Conservation (phyloP, 768 basidiomycete genomes). For the Boletus tylopilopsis region DNA sequence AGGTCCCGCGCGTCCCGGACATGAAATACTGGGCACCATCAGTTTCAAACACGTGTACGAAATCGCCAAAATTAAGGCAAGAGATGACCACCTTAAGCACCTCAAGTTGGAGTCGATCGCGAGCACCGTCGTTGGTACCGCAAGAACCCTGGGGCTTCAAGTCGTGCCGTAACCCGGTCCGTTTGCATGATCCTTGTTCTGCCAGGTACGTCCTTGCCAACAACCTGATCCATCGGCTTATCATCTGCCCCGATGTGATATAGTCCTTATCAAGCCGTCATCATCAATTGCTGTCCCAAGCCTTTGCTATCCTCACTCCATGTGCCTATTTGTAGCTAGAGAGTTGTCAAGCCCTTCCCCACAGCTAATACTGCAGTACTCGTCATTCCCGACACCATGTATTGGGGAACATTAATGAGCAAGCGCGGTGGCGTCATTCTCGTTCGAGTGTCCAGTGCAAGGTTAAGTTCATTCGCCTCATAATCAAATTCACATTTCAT, state of each 20-base stretch:
- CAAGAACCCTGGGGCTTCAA: constrained; percentile 82
- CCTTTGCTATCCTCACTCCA: constrained; percentile 10
- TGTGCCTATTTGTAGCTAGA: constrained; percentile 28
- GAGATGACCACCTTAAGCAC: constrained; percentile 85
- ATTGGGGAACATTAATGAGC: constrained; percentile 32
- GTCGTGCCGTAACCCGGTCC: constrained; percentile 69
- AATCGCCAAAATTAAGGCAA: constrained; percentile 94
- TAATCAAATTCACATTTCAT: constrained; percentile 44
- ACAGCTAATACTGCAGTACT: constrained; percentile 14
- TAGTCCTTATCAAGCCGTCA: constrained; percentile 25
- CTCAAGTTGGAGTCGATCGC: constrained; percentile 85
- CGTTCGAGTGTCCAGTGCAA: constrained; percentile 30
- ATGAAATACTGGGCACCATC: constrained; percentile 76
- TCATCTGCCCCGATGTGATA: constrained; percentile 10
- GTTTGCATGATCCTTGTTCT: constrained; percentile 8
- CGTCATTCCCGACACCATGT: constrained; percentile 31
- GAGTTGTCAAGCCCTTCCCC: constrained; percentile 14
- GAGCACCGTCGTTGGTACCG: constrained; percentile 84
- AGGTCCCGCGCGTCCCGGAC: constrained; percentile 79
- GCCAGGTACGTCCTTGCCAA: constrained; percentile 27
- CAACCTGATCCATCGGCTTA: constrained; percentile 21
- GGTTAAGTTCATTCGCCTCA: constrained; percentile 37
- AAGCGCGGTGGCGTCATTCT: constrained; percentile 29
- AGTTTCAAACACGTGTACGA: constrained; percentile 97
- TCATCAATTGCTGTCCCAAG: constrained; percentile 6